A percentile compares a stretch with the other conserved stretches of the same genome.
These are phyloP conservation scores for Cucumis hystrix DNA, from an alignment of 306 rosid species.

Conservation along the genomic window DNA sequence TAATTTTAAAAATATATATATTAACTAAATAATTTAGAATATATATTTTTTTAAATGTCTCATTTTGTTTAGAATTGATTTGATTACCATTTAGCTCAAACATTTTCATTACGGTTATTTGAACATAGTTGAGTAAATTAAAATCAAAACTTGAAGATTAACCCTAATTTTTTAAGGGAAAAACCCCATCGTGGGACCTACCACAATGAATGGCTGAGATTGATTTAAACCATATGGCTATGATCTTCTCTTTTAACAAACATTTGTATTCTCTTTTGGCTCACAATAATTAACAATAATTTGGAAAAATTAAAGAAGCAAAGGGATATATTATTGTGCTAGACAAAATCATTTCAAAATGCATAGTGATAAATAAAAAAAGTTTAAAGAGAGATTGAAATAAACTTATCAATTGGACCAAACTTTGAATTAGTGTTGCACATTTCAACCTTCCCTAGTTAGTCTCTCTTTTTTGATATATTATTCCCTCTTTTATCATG, in stretches of 20 bases:
- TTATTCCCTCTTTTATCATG: conserved; percentile 13
- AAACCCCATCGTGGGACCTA: conserved; percentile 11
- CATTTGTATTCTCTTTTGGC: conserved; percentile 15
- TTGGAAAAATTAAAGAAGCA: conserved; percentile 5
- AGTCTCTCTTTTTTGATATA: not conserved
- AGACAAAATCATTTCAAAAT: conserved; percentile 51
- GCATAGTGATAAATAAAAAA: not conserved
- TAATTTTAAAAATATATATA: no score
- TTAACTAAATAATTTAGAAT: no score
- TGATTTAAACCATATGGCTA: not conserved
- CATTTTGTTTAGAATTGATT: no score
- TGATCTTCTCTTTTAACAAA: conserved; percentile 9
- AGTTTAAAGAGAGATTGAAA: not conserved
- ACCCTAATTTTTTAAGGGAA: not conserved
- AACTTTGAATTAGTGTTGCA: not conserved
- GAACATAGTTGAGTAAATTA: not conserved
- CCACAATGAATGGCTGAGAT: conserved; percentile 26
- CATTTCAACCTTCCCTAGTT: conserved; percentile 11
- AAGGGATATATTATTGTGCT: conserved; percentile 22
- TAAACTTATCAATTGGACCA: conserved; percentile 11
- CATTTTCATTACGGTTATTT: no score
- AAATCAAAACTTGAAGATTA: not conserved
- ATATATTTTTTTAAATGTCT: no score
- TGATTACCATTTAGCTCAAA: no score
- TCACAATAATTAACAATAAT: conserved; percentile 19